Evolutionary conservation across 306 rosid species (phyloP), one percentile per base, ranked within the genome.

Genomic region (Vigna unguiculata): DNA sequence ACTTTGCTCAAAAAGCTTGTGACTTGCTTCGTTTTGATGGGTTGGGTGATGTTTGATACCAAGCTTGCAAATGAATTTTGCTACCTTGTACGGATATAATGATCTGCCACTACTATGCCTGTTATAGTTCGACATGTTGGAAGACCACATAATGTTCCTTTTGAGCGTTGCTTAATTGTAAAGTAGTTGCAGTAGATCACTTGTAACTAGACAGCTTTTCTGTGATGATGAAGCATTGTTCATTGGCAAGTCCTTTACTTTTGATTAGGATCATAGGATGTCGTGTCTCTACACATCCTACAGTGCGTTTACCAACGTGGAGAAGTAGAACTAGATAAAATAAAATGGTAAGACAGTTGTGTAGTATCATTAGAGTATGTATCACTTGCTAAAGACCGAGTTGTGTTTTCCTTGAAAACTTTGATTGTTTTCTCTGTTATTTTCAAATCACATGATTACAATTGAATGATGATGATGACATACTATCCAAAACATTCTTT

Each of bases 21-120:
- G 34, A 67, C 21, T 73, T 55, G 71, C 22, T 72, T 69, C 71
- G 53, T 61, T 72, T 32, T 80, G 72, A 57, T 79, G 58, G 41
- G 43, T 45, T 2, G 51, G 3, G 14, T 45, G 9, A 62, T 43
- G 16, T 71, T 8, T 63, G 38, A 19, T 59, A 24, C 71, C 58
- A 12, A 61, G 20, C 45, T 76, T 51, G 59, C 43, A 21, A 2
- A 19, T 80, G 61, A 48, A 60, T 52, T 71, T 71, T 71, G 66
- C 63, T 13, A 19, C 48, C 20, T 25, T 70, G 22, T 58, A 60
- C 57, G 40, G 69, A 49, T 72, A 12, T 55, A 53, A 25, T 67
- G 46, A 32, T 75, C 45, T 76, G 61, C 47, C 59, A 2, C 12
- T 76, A 57, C 30, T 52, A 53, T 65, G 41, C 40, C n/a, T 24